Base-by-base conservation (phyloP, 164 flowering plant genomes). In the Macadamia integrifolia region DNA sequence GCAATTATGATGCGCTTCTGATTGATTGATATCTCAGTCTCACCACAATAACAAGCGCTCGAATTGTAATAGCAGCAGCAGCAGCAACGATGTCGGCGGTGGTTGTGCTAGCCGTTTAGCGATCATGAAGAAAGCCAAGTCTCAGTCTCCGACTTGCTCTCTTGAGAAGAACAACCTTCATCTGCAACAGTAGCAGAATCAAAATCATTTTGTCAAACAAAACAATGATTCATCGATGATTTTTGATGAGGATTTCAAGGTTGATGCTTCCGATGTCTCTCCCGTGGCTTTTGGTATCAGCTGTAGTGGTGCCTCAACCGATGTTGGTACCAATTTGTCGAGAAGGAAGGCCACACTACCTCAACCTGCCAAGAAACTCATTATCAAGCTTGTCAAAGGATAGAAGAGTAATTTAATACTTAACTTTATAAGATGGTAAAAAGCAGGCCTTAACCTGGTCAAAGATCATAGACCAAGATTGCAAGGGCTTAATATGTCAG, bases 341-440 rank as follows among this genome's bases (percentile, higher is more conserved):
- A 77, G 98, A 49, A 93, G 91, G 77, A 93, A 91, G 80, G 98
- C 98, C 23, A 81, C 82, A 3, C 92, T 86, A 7, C 98, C 98
- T 62, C 95, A 88, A 78, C 98, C 98, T 3, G 66, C 87, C n/a
- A 93, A 93, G 83, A 89, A 89, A 76, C 88, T 93, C 60, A 92
- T 93, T 50, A 93, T 93, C 78, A 89, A 88, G 87, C 86, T 85
- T 58, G 15, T 71, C 29, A 93, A 89, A 91, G 98, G 98, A n/a
- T n/a, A n/a, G n/a, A n/a, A n/a, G n/a, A n/a, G n/a, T n/a, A n/a
- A n/a, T n/a, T n/a, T n/a, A n/a, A n/a, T n/a, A n/a, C n/a, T n/a
- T n/a, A n/a, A n/a, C n/a, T n/a, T n/a, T n/a, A n/a, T n/a, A n/a
- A n/a, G n/a, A n/a, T n/a, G n/a, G n/a, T n/a, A n/a, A n/a, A n/a